Conservation (phyloP, 768 basidiomycete species). For the Hygrocybe coccinea region DNA sequence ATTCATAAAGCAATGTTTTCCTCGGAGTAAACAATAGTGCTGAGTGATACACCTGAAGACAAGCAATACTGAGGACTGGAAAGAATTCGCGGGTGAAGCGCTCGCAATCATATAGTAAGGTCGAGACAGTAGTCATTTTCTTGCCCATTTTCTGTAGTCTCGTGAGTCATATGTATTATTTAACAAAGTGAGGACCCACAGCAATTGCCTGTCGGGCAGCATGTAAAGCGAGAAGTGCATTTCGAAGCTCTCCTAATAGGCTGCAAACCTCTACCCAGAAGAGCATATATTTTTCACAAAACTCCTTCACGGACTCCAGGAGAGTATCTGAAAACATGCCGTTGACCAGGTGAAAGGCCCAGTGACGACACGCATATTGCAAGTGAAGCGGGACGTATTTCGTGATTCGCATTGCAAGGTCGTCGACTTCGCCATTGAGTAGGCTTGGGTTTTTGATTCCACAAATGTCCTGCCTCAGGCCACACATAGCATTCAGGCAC, state of each 20-base stretch:
- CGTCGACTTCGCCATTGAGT: background rate
- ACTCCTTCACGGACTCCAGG: background rate
- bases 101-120: conserved; percentile 3
- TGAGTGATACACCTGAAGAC: conserved; percentile 1
- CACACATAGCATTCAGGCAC: background rate
- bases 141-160: background rate
- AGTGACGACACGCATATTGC: conserved; percentile 8
- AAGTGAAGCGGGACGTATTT: background rate
- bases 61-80: background rate
- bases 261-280: background rate
- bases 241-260: background rate
- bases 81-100: no score
- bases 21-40: background rate
- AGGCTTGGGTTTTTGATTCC: background rate
- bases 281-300: background rate
- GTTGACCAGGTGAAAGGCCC: conserved; percentile 2
- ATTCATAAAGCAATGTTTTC: background rate
- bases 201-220: background rate
- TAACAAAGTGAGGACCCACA: background rate
- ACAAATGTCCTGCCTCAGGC: no score
- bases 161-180: background rate
- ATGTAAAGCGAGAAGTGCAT: background rate
- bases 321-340: conserved; percentile 1
- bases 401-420: background rate
- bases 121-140: background rate